A percentile compares a stretch with the other conserved stretches of the same genome.
Conservation (phyloP, 768 basidiomycete genomes). For the Trametes coccinea region DNA sequence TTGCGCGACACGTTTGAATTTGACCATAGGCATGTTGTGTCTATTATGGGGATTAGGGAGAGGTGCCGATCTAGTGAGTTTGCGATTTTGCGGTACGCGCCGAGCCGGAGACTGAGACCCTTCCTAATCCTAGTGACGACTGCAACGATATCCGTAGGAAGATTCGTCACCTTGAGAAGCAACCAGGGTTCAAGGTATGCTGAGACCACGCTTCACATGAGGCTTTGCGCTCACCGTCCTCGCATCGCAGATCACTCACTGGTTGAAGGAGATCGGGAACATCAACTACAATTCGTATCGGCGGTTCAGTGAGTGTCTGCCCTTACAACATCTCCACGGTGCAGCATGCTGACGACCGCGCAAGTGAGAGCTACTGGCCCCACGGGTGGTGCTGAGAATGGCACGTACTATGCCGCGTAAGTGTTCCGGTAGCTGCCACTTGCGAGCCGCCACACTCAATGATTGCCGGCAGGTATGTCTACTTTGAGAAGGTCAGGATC, state of each 20-base stretch:
- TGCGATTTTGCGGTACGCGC: background rate
- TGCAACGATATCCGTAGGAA: constrained; percentile 49
- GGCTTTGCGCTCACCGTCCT: background rate
- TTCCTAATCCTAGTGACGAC: constrained; percentile 37
- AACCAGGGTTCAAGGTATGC: constrained; percentile 43
- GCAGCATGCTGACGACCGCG: background rate
- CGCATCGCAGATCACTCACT: constrained; percentile 40
- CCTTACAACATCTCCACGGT: background rate
- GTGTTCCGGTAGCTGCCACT: constrained; percentile 10
- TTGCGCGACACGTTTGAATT: background rate
- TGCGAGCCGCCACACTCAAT: background rate
- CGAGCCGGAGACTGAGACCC: background rate
- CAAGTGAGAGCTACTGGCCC: constrained; percentile 45
- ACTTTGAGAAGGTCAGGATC: constrained; percentile 50
- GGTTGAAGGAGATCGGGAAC: constrained; percentile 47
- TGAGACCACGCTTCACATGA: too few species aligned
- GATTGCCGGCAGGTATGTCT: constrained; percentile 38
- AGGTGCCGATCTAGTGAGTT: constrained; percentile 35
- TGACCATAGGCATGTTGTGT: too few species aligned
- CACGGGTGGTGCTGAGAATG: constrained; percentile 43
- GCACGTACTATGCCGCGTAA: constrained; percentile 48
- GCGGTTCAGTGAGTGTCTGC: constrained; percentile 42
- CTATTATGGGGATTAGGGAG: constrained; percentile 24
- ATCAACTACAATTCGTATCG: constrained; percentile 47
- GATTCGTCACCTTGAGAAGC: constrained; percentile 43